Conservation (phyloP, 305 asterid genomes). For the Caryopteris hybrid region DNA sequence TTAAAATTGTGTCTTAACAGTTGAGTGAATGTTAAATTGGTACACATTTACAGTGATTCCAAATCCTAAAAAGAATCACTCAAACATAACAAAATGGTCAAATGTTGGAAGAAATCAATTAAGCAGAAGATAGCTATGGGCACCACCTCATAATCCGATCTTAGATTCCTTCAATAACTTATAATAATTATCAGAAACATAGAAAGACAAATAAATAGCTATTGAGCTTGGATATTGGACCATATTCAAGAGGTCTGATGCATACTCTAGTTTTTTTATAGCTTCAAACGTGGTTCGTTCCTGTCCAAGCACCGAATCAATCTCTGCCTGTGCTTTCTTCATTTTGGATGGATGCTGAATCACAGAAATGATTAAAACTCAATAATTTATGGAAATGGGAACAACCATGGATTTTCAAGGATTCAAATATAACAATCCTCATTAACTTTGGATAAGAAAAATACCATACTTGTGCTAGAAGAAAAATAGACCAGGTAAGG, state of each 20-base stretch:
- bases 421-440: not conserved
- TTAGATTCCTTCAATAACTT: not conserved
- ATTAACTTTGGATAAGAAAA: not conserved
- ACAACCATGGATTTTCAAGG: not conserved
- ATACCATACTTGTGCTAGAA: slow-evolving; percentile 74
- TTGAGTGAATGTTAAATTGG: not conserved
- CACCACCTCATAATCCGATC: not conserved
- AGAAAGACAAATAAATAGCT: not conserved
- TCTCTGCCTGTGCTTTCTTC: slow-evolving; percentile 90
- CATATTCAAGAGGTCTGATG: slow-evolving; percentile 16
- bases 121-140: not conserved
- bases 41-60: not conserved
- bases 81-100: not conserved
- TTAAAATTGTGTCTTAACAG: not conserved
- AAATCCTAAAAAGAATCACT: not conserved
- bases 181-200: not conserved
- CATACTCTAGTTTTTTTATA: slow-evolving; percentile 72
- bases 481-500: slow-evolving; percentile 90
- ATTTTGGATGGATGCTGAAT: slow-evolving; percentile 82
- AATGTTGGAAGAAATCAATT: not conserved
- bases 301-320: slow-evolving; percentile 73
- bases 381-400: not conserved
- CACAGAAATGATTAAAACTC: slow-evolving; percentile 1
- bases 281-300: slow-evolving; percentile 57
- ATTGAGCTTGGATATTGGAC: not conserved